A percentile compares a stretch with the other conserved stretches of the same genome.
These are phyloP conservation scores for Trapa incisa DNA, from an alignment of 345 rosid genomes.

Conservation along the genomic window DNA sequence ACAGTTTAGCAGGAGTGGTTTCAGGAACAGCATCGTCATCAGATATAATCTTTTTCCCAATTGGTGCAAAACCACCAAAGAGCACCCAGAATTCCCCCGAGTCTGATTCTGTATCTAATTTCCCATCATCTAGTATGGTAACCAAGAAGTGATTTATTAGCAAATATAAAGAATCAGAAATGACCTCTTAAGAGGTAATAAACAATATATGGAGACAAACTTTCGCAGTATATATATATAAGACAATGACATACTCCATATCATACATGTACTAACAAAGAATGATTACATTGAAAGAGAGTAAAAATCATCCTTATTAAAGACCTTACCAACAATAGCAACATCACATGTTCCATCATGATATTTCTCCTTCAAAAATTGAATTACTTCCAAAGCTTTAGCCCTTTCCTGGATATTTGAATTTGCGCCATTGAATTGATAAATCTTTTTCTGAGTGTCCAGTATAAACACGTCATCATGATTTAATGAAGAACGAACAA, in stretches of 20 bases:
- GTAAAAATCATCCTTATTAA: slow-evolving; percentile 7
- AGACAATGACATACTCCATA: background rate
- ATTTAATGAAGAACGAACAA: slow-evolving; percentile 86
- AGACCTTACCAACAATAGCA: slow-evolving; percentile 71
- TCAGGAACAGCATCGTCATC: slow-evolving; percentile 77
- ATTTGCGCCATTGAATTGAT: slow-evolving; percentile 96
- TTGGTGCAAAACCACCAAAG: slow-evolving; percentile 93
- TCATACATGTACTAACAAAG: background rate
- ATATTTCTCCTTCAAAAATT: slow-evolving; percentile 80
- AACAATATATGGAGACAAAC: background rate
- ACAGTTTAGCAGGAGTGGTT: slow-evolving; percentile 58
- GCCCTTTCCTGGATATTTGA: slow-evolving; percentile 98
- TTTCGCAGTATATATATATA: too few species aligned
- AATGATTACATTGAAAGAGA: background rate
- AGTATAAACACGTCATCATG: slow-evolving; percentile 97
- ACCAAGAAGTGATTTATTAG: slow-evolving; percentile 6
- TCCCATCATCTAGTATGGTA: slow-evolving; percentile 63
- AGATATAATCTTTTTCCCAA: slow-evolving; percentile 61
- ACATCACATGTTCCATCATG: slow-evolving; percentile 71
- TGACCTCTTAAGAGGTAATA: background rate
- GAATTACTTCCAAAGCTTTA: slow-evolving; percentile 90
- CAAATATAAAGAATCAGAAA: background rate
- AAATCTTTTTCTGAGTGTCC: slow-evolving; percentile 71
- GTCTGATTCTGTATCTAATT: slow-evolving; percentile 87
- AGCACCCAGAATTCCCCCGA: slow-evolving; percentile 95